These are phyloP conservation scores for Vinca minor DNA, from an alignment of 257 asterid genomes.

Conservation along the genomic window DNA sequence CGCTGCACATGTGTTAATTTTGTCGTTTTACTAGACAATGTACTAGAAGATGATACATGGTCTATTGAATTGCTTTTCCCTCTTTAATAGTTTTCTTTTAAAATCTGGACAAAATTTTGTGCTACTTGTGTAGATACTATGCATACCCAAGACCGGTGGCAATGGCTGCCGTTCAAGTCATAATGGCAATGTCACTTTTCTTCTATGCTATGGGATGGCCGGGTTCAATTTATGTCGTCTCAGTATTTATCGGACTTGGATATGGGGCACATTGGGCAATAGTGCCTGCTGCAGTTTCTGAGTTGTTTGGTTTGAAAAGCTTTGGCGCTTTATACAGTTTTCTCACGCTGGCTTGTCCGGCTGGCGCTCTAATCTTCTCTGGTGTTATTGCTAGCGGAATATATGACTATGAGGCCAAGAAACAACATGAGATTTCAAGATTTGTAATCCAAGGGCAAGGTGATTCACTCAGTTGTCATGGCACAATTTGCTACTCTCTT, in stretches of 20 bases:
- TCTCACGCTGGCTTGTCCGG: constrained; percentile 75
- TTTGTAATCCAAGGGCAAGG: constrained; percentile 9
- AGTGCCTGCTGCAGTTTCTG: constrained; percentile 39
- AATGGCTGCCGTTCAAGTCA: constrained; percentile 37
- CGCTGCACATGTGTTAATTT: no score
- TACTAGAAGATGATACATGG: no score
- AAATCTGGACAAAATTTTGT: not conserved
- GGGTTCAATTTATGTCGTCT: constrained; percentile 30
- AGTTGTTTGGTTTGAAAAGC: constrained; percentile 38
- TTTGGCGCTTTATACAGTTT: constrained; percentile 60
- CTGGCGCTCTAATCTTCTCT: constrained; percentile 69
- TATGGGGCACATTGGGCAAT: constrained; percentile 48
- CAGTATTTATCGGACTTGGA: constrained; percentile 33
- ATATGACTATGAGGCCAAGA: constrained; percentile 72
- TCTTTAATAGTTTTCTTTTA: not conserved
- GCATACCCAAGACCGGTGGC: constrained; percentile 46
- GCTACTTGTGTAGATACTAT: constrained; percentile 21
- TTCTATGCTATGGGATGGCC: constrained; percentile 36
- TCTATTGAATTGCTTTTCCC: no score
- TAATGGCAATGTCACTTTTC: constrained; percentile 32
- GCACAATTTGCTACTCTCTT: constrained; percentile 33
- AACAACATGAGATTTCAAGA: constrained; percentile 28
- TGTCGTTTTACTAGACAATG: no score
- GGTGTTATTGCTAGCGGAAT: constrained; percentile 79
- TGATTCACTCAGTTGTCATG: constrained; percentile 28